These are phyloP conservation scores for Claviceps sorghi DNA, from an alignment of 2,329 filamentous ascomycete species.

Conservation along the genomic window DNA sequence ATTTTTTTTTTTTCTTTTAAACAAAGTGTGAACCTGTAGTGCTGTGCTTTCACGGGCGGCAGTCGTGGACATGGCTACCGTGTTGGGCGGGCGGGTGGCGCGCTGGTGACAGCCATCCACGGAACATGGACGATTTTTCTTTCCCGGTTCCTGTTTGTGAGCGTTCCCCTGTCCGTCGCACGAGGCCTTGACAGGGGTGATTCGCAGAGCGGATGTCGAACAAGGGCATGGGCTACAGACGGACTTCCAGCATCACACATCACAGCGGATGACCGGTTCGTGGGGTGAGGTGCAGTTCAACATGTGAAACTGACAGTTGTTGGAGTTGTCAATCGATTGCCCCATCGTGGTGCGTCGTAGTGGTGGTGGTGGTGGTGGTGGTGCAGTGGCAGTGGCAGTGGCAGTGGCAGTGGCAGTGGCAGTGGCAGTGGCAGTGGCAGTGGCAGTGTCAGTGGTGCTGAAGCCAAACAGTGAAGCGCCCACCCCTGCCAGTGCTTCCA, in stretches of 20 bases:
- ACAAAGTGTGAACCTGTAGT: neutral
- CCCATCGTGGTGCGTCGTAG: neutral
- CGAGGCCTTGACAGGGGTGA: neutral
- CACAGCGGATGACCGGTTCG: neutral
- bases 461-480: no score
- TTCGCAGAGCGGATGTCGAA: neutral
- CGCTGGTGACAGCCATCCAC: neutral
- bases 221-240: neutral
- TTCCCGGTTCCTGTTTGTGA: neutral
- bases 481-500: no score
- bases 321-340: neutral
- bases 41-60: neutral
- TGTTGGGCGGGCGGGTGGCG: neutral
- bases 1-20: no score
- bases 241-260: neutral
- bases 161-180: neutral
- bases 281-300: neutral
- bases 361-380: no score
- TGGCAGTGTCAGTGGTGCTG: no score
- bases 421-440: no score
- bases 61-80: neutral
- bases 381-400: no score
- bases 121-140: neutral
- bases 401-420: no score
- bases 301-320: conserved; percentile 1